phyloP scores from a whole-genome alignment of 139 green algal species.

The Picochlorum sp. region DNA sequence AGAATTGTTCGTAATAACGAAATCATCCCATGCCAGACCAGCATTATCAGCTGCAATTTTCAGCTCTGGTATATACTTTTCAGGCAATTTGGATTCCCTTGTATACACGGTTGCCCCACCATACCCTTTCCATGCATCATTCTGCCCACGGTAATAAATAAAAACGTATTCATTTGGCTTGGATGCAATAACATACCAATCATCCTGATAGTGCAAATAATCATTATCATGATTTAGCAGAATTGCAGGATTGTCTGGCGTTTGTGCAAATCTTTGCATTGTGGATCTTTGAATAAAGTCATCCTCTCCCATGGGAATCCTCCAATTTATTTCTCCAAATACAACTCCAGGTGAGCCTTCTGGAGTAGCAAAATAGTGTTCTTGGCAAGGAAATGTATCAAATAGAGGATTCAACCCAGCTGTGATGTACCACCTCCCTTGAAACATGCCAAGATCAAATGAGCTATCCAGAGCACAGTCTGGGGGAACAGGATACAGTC shows the following conservation, averaged over 20 bases:
- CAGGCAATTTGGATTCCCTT: slow-evolving; percentile 25
- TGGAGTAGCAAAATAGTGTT: slow-evolving; percentile 45
- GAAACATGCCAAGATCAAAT: slow-evolving; percentile 59
- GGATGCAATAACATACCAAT: slow-evolving; percentile 71
- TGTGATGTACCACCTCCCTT: slow-evolving; percentile 80
- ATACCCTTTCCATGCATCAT: slow-evolving; percentile 83
- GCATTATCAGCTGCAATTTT: slow-evolving; percentile 16
- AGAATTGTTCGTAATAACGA: slow-evolving; percentile 73
- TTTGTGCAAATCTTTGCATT: slow-evolving; percentile 58
- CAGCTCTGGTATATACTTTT: slow-evolving; percentile 43
- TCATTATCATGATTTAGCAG: slow-evolving; percentile 72
- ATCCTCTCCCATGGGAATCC: slow-evolving; percentile 39
- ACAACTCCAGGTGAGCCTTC: slow-evolving; percentile 10
- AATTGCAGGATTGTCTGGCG: slow-evolving; percentile 23
- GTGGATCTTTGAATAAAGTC: slow-evolving; percentile 65
- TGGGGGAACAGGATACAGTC: slow-evolving; percentile 31
- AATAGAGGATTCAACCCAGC: slow-evolving; percentile 76
- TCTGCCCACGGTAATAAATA: slow-evolving; percentile 81
- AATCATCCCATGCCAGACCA: slow-evolving; percentile 51
- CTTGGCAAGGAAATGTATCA: slow-evolving; percentile 81
- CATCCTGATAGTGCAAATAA: slow-evolving; percentile 78
- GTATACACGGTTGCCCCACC: slow-evolving; percentile 65
- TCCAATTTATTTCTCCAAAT: slow-evolving; percentile 67
- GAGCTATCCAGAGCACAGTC: slow-evolving; percentile 29
- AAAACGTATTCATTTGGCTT: slow-evolving; percentile 67